Base-by-base conservation (phyloP, 345 rosid genomes). In the Corymbia maculata region DNA sequence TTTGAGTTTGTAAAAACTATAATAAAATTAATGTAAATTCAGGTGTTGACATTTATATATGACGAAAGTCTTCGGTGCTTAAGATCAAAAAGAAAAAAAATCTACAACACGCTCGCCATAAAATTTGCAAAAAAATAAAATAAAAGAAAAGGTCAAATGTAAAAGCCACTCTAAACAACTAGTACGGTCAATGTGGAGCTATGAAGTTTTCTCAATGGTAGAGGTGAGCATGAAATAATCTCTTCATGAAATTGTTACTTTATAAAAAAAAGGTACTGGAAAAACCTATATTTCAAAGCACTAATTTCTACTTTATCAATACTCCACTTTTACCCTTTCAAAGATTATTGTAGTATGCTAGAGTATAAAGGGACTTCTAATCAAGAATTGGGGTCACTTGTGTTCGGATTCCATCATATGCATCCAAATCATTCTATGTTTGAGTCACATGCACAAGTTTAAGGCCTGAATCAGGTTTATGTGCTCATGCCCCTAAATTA, bases 301-400 rank as follows among this genome's bases (percentile, higher is more conserved):
- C 0, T 55, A 19, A 24, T 24, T 0, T 6, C 4, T 57, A 57
- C 0, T 9, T 22, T 57, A 0, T 22, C 10, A 24, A 6, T 22
- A 57, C 1, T 9, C 22, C 3, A 57, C 5, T 59, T 59, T 59
- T 24, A 26, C 11, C 7, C 7, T n/a, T 24, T 13, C 2, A 2
- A 24, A 24, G 1, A 26, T 59, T 26, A 59, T 11, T 3, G 12
- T 59, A 59, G 4, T 59, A 10, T 0, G 1, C 6, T 12, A 3
- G 68, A 59, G 30, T 14, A 26, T 26, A 26, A 28, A 0, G 16
- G 13, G 68, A 61, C 26, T 61, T 61, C 32, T 28, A 61, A n/a
- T 0, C 0, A 61, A 14, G 14, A 61, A 61, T 6, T 26, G 8
- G 6, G 68, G 1, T 61, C 68, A 61, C 7, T 26, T 7, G 13